phyloP scores from a whole-genome alignment of 257 asterid species.

The Marsdenia floribunda region DNA sequence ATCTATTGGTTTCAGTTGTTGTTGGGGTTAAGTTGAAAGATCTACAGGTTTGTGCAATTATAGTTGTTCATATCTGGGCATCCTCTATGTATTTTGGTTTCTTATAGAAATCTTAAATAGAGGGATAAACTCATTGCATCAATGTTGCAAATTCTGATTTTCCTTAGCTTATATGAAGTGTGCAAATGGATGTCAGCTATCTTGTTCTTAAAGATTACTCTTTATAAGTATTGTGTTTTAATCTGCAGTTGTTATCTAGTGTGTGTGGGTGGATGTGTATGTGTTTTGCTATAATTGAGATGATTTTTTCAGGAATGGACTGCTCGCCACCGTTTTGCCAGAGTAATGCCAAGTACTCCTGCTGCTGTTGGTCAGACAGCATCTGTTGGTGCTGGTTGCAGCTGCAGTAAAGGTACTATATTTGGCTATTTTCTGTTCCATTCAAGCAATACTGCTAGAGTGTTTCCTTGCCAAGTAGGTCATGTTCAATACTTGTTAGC shows the following conservation, averaged over 20 bases:
- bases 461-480: no score
- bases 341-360: constrained; percentile 96
- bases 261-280: no score
- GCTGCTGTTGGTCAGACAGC: constrained; percentile 91
- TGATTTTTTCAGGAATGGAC: constrained; percentile 66
- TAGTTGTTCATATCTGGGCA: no score
- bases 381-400: no score
- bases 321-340: constrained; percentile 63
- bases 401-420: no score
- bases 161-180: neutral
- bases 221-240: neutral
- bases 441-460: no score
- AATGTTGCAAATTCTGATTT: neutral
- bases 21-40: constrained; percentile 90
- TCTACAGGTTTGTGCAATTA: constrained; percentile 63
- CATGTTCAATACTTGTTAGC: no score
- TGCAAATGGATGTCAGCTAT: neutral
- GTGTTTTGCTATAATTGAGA: constrained; percentile 10
- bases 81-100: no score
- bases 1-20: constrained; percentile 85
- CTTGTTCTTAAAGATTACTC: neutral
- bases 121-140: no score
- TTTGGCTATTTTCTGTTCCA: no score
- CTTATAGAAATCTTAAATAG: no score
- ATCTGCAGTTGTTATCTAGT: neutral